phyloP scores from a whole-genome alignment of 768 basidiomycete species.

The Macrocybe gigantea region DNA sequence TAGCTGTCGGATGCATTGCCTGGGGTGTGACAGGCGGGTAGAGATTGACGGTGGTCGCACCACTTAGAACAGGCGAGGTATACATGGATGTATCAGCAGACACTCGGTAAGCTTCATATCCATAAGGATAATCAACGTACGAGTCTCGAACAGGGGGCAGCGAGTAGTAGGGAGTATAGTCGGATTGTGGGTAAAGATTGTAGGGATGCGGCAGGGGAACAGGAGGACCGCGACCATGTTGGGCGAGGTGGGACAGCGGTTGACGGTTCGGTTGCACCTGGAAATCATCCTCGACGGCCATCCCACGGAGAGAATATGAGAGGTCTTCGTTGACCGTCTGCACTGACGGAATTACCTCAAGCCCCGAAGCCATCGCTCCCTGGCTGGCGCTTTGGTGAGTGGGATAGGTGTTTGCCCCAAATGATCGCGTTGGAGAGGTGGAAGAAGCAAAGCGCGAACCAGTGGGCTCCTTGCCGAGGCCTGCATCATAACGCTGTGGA shows the following conservation, averaged over 20 bases:
- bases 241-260: slow-evolving; percentile 25
- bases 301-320: slow-evolving; percentile 49
- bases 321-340: slow-evolving; percentile 48
- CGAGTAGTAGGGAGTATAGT: slow-evolving; percentile 57
- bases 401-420: slow-evolving; percentile 21
- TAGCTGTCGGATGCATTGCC: slow-evolving; percentile 34
- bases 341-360: slow-evolving; percentile 24
- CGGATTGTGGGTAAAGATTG: slow-evolving; percentile 44
- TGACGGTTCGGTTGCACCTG: slow-evolving; percentile 12
- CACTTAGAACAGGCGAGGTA: slow-evolving; percentile 38
- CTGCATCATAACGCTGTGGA: slow-evolving; percentile 47
- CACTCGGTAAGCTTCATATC: slow-evolving; percentile 35
- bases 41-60: slow-evolving; percentile 35
- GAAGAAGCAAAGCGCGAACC: slow-evolving; percentile 33
- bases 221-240: slow-evolving; percentile 29
- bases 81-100: slow-evolving; percentile 47
- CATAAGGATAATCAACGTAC: slow-evolving; percentile 52
- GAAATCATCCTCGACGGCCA: slow-evolving; percentile 22
- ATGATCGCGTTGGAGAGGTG: slow-evolving; percentile 41
- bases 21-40: slow-evolving; percentile 44
- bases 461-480: slow-evolving; percentile 32
- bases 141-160: slow-evolving; percentile 42
- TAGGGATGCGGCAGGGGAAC: slow-evolving; percentile 44
- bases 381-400: slow-evolving; percentile 7
- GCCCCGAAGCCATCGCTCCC: slow-evolving; percentile 1